phyloP scores from a whole-genome alignment of 805 yeast genomes.

The Metschnikowia dekortorum region DNA sequence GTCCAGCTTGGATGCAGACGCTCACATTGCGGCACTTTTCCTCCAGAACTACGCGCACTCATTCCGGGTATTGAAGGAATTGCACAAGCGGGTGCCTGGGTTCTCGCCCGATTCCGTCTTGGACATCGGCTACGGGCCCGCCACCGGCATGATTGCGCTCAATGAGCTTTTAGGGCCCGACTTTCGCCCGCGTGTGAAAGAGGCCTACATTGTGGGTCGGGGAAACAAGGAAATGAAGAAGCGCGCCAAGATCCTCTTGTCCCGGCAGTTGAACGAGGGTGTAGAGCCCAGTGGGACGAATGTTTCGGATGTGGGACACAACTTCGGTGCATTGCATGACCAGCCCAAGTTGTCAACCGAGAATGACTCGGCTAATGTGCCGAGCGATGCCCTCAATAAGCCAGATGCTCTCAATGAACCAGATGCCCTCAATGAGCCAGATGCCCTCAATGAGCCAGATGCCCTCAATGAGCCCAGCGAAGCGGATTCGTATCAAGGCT shows the following conservation, averaged over 20 bases:
- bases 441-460: too few species aligned
- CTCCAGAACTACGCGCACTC: conserved; percentile 75
- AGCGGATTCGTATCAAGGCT: background rate
- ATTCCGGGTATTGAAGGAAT: conserved; percentile 61
- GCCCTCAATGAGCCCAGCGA: too few species aligned
- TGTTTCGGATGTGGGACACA: too few species aligned
- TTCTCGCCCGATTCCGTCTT: conserved; percentile 67
- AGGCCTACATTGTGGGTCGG: conserved; percentile 67
- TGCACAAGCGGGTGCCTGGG: conserved; percentile 50
- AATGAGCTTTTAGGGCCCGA: conserved; percentile 74
- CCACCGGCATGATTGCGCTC: conserved; percentile 83
- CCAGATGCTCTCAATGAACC: too few species aligned
- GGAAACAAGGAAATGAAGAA: conserved; percentile 60
- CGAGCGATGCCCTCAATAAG: too few species aligned
- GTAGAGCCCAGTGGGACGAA: background rate
- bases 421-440: too few species aligned
- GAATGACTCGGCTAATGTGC: too few species aligned
- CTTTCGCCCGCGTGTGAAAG: conserved; percentile 59
- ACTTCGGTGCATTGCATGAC: too few species aligned
- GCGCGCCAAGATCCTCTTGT: conserved; percentile 71
- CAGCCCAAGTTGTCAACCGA: too few species aligned
- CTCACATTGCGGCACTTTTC: conserved; percentile 76
- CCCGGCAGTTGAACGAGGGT: conserved; percentile 58
- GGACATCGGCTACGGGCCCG: conserved; percentile 88
- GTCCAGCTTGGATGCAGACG: conserved; percentile 56